Percentiles rank a stretch among this genome's conserved stretches.
Conservation (phyloP, 1,284 basidiomycete species). For the Taiwanofungus camphoratus region DNA sequence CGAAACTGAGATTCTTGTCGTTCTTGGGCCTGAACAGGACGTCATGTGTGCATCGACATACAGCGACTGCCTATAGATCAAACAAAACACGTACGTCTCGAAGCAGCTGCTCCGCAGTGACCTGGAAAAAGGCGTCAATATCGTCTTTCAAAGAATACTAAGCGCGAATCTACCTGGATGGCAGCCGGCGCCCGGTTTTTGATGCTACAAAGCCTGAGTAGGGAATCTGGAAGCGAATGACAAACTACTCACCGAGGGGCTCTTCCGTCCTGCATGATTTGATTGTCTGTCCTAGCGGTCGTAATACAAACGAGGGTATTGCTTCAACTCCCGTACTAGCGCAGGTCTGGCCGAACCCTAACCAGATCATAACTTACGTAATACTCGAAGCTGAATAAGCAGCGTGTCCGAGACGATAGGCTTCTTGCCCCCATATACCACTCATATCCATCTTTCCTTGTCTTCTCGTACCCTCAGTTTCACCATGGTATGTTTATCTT, state of each 20-base stretch:
- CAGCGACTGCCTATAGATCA: no score
- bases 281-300: no score
- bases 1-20: constrained; percentile 88
- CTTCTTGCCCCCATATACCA: no score
- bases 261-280: constrained; percentile 49
- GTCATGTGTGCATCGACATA: neutral
- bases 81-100: constrained; percentile 76
- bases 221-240: neutral
- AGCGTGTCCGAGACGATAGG: no score
- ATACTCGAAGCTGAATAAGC: no score
- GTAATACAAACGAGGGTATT: no score
- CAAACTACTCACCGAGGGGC: constrained; percentile 39
- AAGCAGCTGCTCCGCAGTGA: constrained; percentile 96
- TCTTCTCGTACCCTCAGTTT: no score
- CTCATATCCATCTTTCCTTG: no score
- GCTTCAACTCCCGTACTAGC: no score
- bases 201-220: constrained; percentile 38
- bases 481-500: no score
- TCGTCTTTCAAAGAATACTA: constrained; percentile 3
- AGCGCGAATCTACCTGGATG: constrained; percentile 58
- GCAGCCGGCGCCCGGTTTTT: constrained; percentile 93
- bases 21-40: constrained; percentile 74
- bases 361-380: no score
- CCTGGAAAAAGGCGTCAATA: constrained; percentile 44
- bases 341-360: no score